These are phyloP conservation scores for Astrothelium subdiscretum DNA, from an alignment of 495 filamentous ascomycete genomes.

Conservation along the genomic window DNA sequence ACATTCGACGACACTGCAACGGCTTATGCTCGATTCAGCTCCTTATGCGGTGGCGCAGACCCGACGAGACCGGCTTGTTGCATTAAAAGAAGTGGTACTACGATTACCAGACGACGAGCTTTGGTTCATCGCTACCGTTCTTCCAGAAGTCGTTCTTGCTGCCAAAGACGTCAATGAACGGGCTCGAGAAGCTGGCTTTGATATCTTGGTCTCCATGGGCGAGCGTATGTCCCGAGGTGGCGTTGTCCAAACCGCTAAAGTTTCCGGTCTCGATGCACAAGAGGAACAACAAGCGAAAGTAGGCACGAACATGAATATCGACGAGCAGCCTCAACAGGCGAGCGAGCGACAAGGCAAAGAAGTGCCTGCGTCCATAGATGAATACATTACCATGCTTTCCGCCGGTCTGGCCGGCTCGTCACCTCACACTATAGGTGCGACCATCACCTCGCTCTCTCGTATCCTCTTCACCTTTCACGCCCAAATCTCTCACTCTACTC, in stretches of 20 bases:
- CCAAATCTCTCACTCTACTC: slow-evolving; percentile 42
- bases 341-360: slow-evolving; percentile 13
- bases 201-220: slow-evolving; percentile 80
- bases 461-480: slow-evolving; percentile 78
- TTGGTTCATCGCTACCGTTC: slow-evolving; percentile 82
- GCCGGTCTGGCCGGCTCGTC: slow-evolving; percentile 84
- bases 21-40: slow-evolving; percentile 59
- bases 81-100: slow-evolving; percentile 65
- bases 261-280: slow-evolving; percentile 62
- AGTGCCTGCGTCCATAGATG: slow-evolving; percentile 68
- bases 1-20: slow-evolving; percentile 63
- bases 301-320: background rate
- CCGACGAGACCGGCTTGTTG: slow-evolving; percentile 65
- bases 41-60: slow-evolving; percentile 78
- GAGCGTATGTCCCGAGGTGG: slow-evolving; percentile 66
- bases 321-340: slow-evolving; percentile 45
- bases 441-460: slow-evolving; percentile 81
- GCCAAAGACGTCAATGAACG: slow-evolving; percentile 97
- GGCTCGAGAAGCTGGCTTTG: slow-evolving; percentile 77
- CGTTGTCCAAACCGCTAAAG: slow-evolving; percentile 67
- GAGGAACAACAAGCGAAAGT: background rate
- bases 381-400: slow-evolving; percentile 96
- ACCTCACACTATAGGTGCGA: slow-evolving; percentile 91
- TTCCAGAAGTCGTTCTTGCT: slow-evolving; percentile 86
- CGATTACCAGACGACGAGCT: slow-evolving; percentile 63